Conservation (phyloP, 2,329 filamentous ascomycete genomes). For the Cercospora sp. region DNA sequence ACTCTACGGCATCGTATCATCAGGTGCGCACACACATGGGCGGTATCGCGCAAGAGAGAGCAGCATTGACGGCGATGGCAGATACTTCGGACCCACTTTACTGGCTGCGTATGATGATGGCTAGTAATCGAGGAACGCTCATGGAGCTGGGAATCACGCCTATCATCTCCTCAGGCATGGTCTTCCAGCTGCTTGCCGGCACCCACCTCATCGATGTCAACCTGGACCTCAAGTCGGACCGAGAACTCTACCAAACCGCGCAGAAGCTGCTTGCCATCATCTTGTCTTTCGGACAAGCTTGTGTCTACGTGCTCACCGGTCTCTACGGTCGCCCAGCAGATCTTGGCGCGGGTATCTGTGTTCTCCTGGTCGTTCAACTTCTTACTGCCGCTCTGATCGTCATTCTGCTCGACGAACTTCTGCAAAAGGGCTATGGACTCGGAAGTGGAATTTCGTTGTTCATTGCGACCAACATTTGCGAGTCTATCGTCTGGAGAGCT, state of each 20-base stretch:
- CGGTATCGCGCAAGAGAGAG: slow-evolving; percentile 2
- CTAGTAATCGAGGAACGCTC: slow-evolving; percentile 71
- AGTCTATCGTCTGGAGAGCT: slow-evolving; percentile 99
- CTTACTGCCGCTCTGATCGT: slow-evolving; percentile 97
- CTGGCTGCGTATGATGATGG: slow-evolving; percentile 99
- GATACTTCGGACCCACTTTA: slow-evolving; percentile 94
- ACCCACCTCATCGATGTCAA: slow-evolving; percentile 99
- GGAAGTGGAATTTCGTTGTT: slow-evolving; percentile 98
- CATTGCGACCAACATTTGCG: slow-evolving; percentile 99
- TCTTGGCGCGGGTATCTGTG: slow-evolving; percentile 95
- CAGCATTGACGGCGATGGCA: slow-evolving; percentile 28
- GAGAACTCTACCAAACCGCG: slow-evolving; percentile 98
- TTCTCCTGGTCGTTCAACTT: slow-evolving; percentile 96
- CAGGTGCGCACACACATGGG: slow-evolving; percentile 44
- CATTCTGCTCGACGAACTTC: slow-evolving; percentile 96
- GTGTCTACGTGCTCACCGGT: slow-evolving; percentile 96
- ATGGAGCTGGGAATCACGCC: slow-evolving; percentile 68
- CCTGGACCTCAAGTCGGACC: slow-evolving; percentile 99
- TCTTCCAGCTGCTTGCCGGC: slow-evolving; percentile 98
- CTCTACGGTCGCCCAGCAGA: slow-evolving; percentile 97
- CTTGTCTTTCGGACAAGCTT: slow-evolving; percentile 94
- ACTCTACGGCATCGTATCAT: slow-evolving; percentile 95
- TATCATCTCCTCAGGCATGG: slow-evolving; percentile 99
- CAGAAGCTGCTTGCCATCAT: slow-evolving; percentile 98
- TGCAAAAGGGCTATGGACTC: slow-evolving; percentile 98